A percentile compares a stretch with the other conserved stretches of the same genome.
These are phyloP conservation scores for Escovopsis sp. DNA, from an alignment of 2,329 filamentous ascomycete genomes.

Conservation along the genomic window DNA sequence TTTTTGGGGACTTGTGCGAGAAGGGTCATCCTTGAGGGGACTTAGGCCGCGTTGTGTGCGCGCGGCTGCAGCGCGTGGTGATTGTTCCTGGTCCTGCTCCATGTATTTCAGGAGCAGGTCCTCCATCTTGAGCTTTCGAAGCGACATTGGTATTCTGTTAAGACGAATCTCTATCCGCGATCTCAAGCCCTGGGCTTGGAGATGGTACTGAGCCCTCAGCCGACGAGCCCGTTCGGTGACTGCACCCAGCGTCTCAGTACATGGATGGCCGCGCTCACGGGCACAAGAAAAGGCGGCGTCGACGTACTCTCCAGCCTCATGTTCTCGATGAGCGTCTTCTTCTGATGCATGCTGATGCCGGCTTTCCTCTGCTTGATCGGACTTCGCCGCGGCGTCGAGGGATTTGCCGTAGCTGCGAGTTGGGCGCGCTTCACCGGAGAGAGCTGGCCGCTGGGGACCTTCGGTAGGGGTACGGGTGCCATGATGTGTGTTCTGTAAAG, in stretches of 20 bases:
- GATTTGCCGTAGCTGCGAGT: conserved; percentile 13
- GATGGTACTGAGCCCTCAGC: conserved; percentile 72
- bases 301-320: conserved; percentile 69
- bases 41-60: conserved; percentile 27
- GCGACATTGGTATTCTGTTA: conserved; percentile 70
- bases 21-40: conserved; percentile 31
- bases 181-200: conserved; percentile 73
- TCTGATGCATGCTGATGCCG: conserved; percentile 54
- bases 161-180: conserved; percentile 84
- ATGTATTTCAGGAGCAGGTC: conserved; percentile 48
- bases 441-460: conserved; percentile 12
- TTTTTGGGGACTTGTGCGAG: conserved; percentile 21
- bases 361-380: conserved; percentile 46
- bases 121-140: conserved; percentile 68
- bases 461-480: conserved; percentile 29
- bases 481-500: conserved; percentile 19
- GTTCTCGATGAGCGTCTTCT: conserved; percentile 79
- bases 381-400: conserved; percentile 32
- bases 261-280: not conserved
- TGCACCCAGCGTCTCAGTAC: conserved; percentile 21
- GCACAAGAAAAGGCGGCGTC: not conserved
- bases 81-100: conserved; percentile 30
- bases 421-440: conserved; percentile 7
- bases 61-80: conserved; percentile 18
- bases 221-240: conserved; percentile 80